Conservation (phyloP, 768 basidiomycete genomes). For the Ramaria rubella region DNA sequence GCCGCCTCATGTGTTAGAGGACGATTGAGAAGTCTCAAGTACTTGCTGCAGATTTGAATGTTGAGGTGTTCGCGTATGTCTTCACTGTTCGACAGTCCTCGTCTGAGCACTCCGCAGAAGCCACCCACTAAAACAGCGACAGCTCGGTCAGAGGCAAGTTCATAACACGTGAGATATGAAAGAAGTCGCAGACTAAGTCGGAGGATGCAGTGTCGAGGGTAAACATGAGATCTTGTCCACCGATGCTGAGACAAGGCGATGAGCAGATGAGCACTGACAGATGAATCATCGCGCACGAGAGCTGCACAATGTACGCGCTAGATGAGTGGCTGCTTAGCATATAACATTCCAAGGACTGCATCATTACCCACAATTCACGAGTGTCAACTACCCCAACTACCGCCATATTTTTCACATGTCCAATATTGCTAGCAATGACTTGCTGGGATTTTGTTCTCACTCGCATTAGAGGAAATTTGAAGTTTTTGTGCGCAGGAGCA, state of each 20-base stretch:
- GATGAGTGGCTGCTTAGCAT: background rate
- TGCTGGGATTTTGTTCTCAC: too few species aligned
- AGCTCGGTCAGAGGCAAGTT: constrained; percentile 4
- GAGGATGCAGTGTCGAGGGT: constrained; percentile 54
- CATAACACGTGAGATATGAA: constrained; percentile 3
- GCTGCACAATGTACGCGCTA: background rate
- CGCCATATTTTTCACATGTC: background rate
- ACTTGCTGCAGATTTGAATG: constrained; percentile 19
- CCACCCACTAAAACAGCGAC: constrained; percentile 38
- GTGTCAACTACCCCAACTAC: background rate
- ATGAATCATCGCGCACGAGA: background rate
- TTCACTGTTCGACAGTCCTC: constrained; percentile 41
- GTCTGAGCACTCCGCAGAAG: constrained; percentile 38
- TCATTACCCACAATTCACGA: background rate
- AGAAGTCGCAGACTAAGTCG: constrained; percentile 38
- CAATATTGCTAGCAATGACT: too few species aligned
- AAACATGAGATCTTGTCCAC: constrained; percentile 37
- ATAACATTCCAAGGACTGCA: background rate
- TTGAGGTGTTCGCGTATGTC: constrained; percentile 32
- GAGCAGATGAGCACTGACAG: background rate
- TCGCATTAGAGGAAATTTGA: too few species aligned
- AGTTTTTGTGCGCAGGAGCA: too few species aligned
- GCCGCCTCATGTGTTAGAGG: background rate
- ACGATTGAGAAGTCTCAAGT: background rate
- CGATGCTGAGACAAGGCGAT: constrained; percentile 30